Conservation (phyloP, 2,329 filamentous ascomycete species). For the Scedosporium dehoogii region DNA sequence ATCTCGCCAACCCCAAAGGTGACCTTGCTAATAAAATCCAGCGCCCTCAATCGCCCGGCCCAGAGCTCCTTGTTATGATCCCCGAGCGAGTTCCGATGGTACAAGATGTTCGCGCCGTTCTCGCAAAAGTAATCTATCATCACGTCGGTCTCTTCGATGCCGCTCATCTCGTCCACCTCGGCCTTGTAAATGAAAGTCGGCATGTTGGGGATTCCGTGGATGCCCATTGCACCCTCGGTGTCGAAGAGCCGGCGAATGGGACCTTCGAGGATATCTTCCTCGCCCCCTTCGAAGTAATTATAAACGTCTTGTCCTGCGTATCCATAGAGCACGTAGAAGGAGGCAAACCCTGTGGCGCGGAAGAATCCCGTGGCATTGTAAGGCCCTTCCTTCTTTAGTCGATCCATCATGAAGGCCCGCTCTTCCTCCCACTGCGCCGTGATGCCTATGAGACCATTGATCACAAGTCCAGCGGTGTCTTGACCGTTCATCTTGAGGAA, state of each 20-base stretch:
- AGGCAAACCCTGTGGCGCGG: not conserved
- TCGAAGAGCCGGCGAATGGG: conserved; percentile 15
- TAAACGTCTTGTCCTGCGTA: conserved; percentile 15
- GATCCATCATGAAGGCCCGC: not conserved
- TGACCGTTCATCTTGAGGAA: conserved; percentile 22
- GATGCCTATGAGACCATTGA: not conserved
- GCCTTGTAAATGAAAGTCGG: conserved; percentile 39
- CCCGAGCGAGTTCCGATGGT: conserved; percentile 30
- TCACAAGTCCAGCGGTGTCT: conserved; percentile 11
- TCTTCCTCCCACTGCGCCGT: not conserved
- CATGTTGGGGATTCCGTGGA: conserved; percentile 31
- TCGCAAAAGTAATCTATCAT: conserved; percentile 30
- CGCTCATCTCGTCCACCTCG: conserved; percentile 30
- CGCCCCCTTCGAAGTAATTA: conserved; percentile 16
- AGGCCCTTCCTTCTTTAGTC: not conserved
- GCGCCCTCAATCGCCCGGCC: not conserved
- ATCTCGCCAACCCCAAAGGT: not conserved
- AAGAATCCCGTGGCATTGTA: not conserved
- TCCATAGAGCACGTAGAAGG: not conserved
- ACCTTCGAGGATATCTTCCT: conserved; percentile 13
- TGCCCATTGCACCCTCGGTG: conserved; percentile 18
- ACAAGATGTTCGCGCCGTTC: conserved; percentile 28
- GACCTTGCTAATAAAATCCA: not conserved
- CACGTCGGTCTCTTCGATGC: conserved; percentile 28
- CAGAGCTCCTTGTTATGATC: conserved; percentile 19